Conservation (phyloP, 2,329 filamentous ascomycete species). For the Aspergillus sp. region DNA sequence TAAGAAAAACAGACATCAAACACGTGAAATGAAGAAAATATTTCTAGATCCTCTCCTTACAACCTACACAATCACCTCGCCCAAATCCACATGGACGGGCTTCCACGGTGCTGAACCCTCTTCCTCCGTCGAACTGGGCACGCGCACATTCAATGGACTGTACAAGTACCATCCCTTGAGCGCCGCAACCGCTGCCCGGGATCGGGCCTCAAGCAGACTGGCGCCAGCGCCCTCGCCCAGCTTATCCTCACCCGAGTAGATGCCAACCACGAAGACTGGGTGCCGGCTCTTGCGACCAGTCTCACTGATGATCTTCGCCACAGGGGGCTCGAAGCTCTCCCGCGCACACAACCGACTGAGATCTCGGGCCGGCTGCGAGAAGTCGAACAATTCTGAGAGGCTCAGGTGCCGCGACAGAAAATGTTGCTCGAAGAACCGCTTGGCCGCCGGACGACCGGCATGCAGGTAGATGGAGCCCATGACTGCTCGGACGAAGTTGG, state of each 20-base stretch:
- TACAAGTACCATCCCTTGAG: constrained; percentile 97
- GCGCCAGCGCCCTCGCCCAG: constrained; percentile 82
- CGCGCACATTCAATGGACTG: constrained; percentile 61
- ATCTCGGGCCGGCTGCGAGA: constrained; percentile 77
- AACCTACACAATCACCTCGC: constrained; percentile 56
- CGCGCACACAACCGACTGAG: constrained; percentile 74
- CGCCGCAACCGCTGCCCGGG: constrained; percentile 73
- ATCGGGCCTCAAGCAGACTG: constrained; percentile 68
- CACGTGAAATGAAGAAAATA: no score
- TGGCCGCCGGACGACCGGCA: constrained; percentile 68
- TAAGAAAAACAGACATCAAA: constrained; percentile 7
- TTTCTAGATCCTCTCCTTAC: constrained; percentile 2
- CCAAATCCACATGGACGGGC: constrained; percentile 62
- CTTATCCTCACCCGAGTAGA: constrained; percentile 86
- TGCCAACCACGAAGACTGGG: constrained; percentile 88
- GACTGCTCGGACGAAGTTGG: constrained; percentile 74
- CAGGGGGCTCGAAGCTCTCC: constrained; percentile 80
- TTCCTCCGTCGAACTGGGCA: constrained; percentile 64
- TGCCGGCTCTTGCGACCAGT: constrained; percentile 78
- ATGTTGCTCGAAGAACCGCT: constrained; percentile 76
- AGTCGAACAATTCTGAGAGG: constrained; percentile 71
- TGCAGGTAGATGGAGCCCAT: constrained; percentile 82
- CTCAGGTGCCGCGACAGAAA: constrained; percentile 74
- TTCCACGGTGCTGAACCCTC: constrained; percentile 58
- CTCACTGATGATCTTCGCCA: constrained; percentile 82